Evolutionary conservation across 306 rosid species (phyloP), one percentile per base, ranked within the genome.

Genomic region (Vachellia collinsii): DNA sequence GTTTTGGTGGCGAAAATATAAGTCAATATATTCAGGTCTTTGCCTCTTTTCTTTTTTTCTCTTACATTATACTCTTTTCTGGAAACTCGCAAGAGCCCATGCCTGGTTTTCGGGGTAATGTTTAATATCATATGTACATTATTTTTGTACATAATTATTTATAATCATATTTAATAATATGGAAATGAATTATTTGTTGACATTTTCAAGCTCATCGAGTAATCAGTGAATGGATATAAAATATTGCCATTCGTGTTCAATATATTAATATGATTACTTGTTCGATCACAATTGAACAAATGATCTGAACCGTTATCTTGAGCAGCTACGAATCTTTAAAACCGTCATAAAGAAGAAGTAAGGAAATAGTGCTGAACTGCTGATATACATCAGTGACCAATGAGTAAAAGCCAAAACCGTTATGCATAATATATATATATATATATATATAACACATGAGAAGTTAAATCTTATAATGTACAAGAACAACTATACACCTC

Each of bases 401-500:
- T 67, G 34, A 44, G 16, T 11, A 34, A 42, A 29, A 70, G 20
- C 20, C 38, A 44, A 22, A 29, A 12, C 20, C 20, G 7, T 43
- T 13, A 71, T 34, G 25, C 37, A 69, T 42, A 6, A 58, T 22
- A 22, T 29, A 29, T 2, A 29, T 29, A 29, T 29, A 29, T 29
- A 29, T 29, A 29, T 29, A 29, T 29, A 29, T 10, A 25, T 13
- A 76, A 76, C 71, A 66, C 79, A 77, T 8, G 37, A 54, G 43
- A 81, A 70, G 74, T 81, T 83, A 77, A 75, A 14, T 81, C 81
- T 71, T 34, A 64, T 63, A 70, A 81, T 87, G 82, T 81, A 83
- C 85, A 86, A 1, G 80, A 77, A 80, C 72, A 68, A 34, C 88
- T 83, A 69, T 86, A 86, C 89, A 86, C 43, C 71, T 73, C 43